Percentiles rank a stretch among this genome's conserved stretches.
phyloP scores from a whole-genome alignment of 2,329 filamentous ascomycete genomes.

The Pseudopithomyces maydicus region DNA sequence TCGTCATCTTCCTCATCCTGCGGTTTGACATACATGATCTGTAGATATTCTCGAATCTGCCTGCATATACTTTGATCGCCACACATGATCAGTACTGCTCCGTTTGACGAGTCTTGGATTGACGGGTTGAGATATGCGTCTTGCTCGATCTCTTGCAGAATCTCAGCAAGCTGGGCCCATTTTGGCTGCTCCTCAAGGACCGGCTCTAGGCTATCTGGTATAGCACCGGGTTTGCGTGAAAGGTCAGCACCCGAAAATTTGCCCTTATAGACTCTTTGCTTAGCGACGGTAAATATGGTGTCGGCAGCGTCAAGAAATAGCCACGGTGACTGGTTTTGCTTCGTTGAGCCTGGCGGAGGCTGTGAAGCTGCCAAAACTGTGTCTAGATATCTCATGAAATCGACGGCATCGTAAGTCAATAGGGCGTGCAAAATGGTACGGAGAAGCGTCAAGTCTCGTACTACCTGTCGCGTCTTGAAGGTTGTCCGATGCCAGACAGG shows the following conservation, averaged over 20 bases:
- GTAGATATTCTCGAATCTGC: conserved; percentile 88
- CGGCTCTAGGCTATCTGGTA: conserved; percentile 70
- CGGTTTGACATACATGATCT: conserved; percentile 81
- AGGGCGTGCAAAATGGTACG: conserved; percentile 80
- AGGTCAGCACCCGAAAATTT: conserved; percentile 65
- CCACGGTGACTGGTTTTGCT: conserved; percentile 92
- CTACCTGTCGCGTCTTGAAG: conserved; percentile 93
- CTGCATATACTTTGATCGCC: conserved; percentile 83
- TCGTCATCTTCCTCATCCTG: conserved; percentile 51
- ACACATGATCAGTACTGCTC: conserved; percentile 96
- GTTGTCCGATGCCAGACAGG: conserved; percentile 97
- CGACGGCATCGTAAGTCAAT: conserved; percentile 85
- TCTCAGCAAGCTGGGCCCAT: conserved; percentile 86
- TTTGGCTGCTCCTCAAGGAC: conserved; percentile 95
- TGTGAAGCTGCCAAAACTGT: conserved; percentile 91
- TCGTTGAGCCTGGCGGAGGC: conserved; percentile 83
- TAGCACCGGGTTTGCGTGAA: conserved; percentile 52
- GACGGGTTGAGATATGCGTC: conserved; percentile 84
- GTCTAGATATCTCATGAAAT: conserved; percentile 90
- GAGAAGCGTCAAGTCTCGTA: conserved; percentile 83
- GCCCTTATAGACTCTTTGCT: conserved; percentile 81
- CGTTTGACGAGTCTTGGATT: conserved; percentile 80
- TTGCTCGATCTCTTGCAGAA: conserved; percentile 89
- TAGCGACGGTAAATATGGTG: conserved; percentile 90
- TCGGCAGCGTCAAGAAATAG: conserved; percentile 94